Evolutionary conservation across 2,329 filamentous ascomycete species (phyloP), one percentile per base, ranked within the genome.

Genomic region (Pseudogymnoascus sp.): DNA sequence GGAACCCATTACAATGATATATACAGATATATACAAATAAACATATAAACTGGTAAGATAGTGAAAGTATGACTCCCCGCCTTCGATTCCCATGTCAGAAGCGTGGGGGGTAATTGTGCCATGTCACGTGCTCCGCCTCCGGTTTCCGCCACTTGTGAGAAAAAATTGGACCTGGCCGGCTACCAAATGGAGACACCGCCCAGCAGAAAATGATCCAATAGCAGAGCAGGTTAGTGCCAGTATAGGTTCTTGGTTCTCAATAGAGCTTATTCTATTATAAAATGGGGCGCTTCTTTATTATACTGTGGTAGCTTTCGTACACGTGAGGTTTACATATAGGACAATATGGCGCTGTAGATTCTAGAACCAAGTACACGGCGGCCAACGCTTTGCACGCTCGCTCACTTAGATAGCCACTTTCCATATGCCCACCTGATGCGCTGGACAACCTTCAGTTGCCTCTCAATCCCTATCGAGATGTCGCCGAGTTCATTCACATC

Each of bases 381-480:
- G 26, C 4, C 43, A 29, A 29, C 43, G 23, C 14, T 31, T 5
- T 52, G 6, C 43, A 52, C 26, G 26, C 45, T 11, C 45, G 14
- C 45, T 52, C 45, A 52, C 26, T 52, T 52, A 12, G 45, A 52
- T 61, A 90, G 72, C 88, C 89, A 97, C 72, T 87, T 87, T 2
- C 84, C 84, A 78, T 97, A 97, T 3, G 89, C 89, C 93, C 94
- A 97, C 66, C 90, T 82, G 68, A 97, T 91, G 64, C 94, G 83
- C 69, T 92, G 85, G 61, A 96, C 77, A 45, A 93, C 89, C 72
- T 85, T 87, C 64, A 87, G 81, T 78, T 97, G 93, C 68, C 86
- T 83, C 69, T 87, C 83, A 60, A 96, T 83, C 2, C 91, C 91
- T 68, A 86, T 88, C 58, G 84, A 78, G 66, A 93, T 86, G 71